Percentiles rank a stretch among this genome's conserved stretches.
These are phyloP conservation scores for Acanthamoeba healyi DNA, from an alignment of 208 protist species.

Conservation along the genomic window DNA sequence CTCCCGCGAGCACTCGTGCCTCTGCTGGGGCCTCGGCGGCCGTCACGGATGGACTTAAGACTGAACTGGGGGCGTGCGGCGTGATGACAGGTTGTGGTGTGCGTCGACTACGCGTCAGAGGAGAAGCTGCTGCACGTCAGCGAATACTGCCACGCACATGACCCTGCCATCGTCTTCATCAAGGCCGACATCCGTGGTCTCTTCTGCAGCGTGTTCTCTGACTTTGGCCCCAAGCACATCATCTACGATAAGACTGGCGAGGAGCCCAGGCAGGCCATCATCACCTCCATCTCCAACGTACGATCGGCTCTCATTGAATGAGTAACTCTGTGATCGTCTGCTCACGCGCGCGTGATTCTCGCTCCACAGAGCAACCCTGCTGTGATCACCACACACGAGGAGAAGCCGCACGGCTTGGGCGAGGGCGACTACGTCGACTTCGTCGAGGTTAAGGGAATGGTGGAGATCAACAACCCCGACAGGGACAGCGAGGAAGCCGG, in stretches of 20 bases:
- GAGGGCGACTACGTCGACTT: conserved; percentile 93
- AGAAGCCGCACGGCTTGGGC: conserved; percentile 74
- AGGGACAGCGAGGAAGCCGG: conserved; percentile 5
- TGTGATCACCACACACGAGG: conserved; percentile 73
- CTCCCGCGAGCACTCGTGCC: not conserved
- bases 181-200: conserved; percentile 85
- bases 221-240: conserved; percentile 91
- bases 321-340: conserved; percentile 5
- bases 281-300: conserved; percentile 85
- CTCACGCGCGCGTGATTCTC: no score
- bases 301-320: conserved; percentile 91
- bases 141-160: conserved; percentile 78
- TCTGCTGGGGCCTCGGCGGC: no score
- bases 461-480: conserved; percentile 76
- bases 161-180: conserved; percentile 85
- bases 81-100: conserved; percentile 53
- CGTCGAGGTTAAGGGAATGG: conserved; percentile 81
- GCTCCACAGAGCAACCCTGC: conserved; percentile 46
- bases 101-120: conserved; percentile 67
- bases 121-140: conserved; percentile 84
- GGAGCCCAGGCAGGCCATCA: conserved; percentile 86
- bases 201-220: conserved; percentile 89
- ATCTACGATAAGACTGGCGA: conserved; percentile 91
- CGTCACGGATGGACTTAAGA: no score
- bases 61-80: no score